Evolutionary conservation across 768 basidiomycete species (phyloP).

Genomic region (Suillus fuscotomentosus): DNA sequence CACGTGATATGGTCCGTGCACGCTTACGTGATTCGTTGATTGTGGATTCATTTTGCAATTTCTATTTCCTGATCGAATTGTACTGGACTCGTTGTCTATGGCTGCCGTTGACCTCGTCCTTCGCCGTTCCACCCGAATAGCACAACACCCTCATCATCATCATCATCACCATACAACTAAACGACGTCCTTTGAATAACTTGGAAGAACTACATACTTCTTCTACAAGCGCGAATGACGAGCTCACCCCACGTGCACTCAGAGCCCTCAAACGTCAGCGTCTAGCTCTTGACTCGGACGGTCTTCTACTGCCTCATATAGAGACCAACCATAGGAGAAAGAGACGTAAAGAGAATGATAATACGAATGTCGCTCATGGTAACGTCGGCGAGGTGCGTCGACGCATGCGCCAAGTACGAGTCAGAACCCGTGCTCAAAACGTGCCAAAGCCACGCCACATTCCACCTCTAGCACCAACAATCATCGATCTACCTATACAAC

Average conservation of each 20-base stretch:
- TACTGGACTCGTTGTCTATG: background rate
- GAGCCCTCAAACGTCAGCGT: conserved; percentile 32
- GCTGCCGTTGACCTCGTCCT: conserved; percentile 5
- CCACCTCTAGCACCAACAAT: background rate
- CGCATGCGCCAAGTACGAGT: conserved; percentile 1
- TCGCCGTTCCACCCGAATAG: conserved; percentile 4
- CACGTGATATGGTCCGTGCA: conserved; percentile 3
- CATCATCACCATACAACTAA: background rate
- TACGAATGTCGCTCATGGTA: background rate
- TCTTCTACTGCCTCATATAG: conserved; percentile 17
- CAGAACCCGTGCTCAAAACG: conserved; percentile 4
- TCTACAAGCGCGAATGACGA: conserved; percentile 16
- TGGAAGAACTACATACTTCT: background rate
- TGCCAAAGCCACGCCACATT: conserved; percentile 4
- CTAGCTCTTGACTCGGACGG: conserved; percentile 29
- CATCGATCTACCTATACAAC: background rate
- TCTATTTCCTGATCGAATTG: conserved; percentile 3
- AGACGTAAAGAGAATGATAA: conserved; percentile 23
- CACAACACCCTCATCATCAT: conserved; percentile 3
- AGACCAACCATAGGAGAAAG: conserved; percentile 6
- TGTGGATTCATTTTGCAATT: conserved; percentile 1
- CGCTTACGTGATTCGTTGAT: conserved; percentile 1
- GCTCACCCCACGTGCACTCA: conserved; percentile 33
- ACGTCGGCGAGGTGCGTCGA: conserved; percentile 6
- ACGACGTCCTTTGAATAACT: background rate